Evolutionary conservation across 2,329 filamentous ascomycete species (phyloP), one percentile per base, ranked within the genome.

Genomic region (Phoma sp.): DNA sequence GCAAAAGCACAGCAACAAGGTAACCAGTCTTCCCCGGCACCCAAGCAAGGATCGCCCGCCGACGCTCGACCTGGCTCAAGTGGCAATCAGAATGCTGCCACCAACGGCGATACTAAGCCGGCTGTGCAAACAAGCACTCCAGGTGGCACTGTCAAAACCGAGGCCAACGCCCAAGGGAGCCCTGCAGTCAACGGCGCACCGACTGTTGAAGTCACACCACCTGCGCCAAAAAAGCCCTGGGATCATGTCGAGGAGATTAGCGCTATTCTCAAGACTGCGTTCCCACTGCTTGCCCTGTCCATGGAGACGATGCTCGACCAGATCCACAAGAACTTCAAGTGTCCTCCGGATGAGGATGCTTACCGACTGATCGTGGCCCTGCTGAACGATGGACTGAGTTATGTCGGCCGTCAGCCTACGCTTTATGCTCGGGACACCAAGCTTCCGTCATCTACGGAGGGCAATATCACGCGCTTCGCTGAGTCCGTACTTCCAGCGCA

Each of bases 301-400:
- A 98, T 99, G 95, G 95, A 99, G 78, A 96, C 93, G 0, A 99
- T 98, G 92, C 93, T 98, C 25, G 95, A 99, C 72, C 93, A 98
- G 76, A 96, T 99, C 54, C 90, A 95, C 75, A 98, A 98, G 81
- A 90, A 98, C 77, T 99, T 99, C 84, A 99, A 99, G 78, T 98
- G 95, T 68, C 93, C 93, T 12, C 93, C 93, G 0, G 95, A 99
- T 67, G 95, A 99, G 74, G 95, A 99, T 78, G 96, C 95, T 2
- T 98, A 98, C 76, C 86, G 95, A 42, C 83, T 99, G 14, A 99
- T 99, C 62, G 93, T 98, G n/a, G 96, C 95, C 2, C 80, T 99
- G 10, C 85, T 99, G 18, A 99, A 99, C 72, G 95, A 99, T 75
- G 95, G 92, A 0, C 78, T 99, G 47, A 92, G 92, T 23, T 97